phyloP scores from a whole-genome alignment of 495 filamentous ascomycete species.

The Daldinia vernicosa region DNA sequence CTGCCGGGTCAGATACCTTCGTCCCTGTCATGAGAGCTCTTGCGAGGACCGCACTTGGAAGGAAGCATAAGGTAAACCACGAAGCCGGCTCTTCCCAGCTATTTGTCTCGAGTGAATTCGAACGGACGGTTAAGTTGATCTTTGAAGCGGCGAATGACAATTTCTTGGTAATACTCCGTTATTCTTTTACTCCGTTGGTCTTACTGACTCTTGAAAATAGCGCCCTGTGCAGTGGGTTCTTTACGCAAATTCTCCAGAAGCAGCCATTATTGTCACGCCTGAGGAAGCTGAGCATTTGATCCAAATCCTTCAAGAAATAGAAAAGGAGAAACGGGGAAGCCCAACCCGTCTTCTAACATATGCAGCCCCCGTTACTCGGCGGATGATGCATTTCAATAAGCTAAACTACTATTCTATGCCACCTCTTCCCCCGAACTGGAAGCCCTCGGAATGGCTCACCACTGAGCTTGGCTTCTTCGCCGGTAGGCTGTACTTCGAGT shows the following conservation, averaged over 20 bases:
- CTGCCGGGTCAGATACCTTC: conserved; percentile 33
- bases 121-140: conserved; percentile 41
- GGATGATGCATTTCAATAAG: conserved; percentile 63
- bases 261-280: conserved; percentile 60
- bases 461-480: conserved; percentile 64
- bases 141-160: conserved; percentile 40
- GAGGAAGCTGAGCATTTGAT: conserved; percentile 64
- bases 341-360: conserved; percentile 56
- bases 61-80: conserved; percentile 40
- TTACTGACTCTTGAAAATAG: conserved; percentile 28
- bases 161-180: conserved; percentile 35
- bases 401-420: conserved; percentile 60
- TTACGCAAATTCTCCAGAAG: conserved; percentile 37
- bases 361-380: conserved; percentile 60
- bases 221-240: conserved; percentile 52
- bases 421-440: conserved; percentile 49
- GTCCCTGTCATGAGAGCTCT: conserved; percentile 39
- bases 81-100: conserved; percentile 36
- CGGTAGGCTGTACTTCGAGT: conserved; percentile 65
- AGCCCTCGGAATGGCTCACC: conserved; percentile 55
- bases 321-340: not conserved
- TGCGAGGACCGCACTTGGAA: conserved; percentile 39
- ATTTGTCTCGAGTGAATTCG: conserved; percentile 49
- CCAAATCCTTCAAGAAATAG: conserved; percentile 47
- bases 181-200: not conserved